Conservation (phyloP, 306 rosid genomes). For the Crotalaria pallida region DNA sequence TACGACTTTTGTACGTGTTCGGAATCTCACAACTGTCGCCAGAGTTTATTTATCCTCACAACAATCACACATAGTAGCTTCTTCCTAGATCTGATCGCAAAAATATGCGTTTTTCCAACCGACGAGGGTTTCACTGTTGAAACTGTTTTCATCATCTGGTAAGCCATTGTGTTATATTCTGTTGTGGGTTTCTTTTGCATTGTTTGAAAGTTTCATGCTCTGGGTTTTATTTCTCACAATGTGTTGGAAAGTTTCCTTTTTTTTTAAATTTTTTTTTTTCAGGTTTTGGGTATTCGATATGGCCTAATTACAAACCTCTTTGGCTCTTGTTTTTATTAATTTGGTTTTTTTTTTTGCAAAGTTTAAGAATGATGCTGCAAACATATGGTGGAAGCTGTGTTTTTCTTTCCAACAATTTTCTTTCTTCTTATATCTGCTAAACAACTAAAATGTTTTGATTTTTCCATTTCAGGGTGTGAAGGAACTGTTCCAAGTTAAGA, state of each 20-base stretch:
- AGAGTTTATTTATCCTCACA: too few species aligned
- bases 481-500: slow-evolving; percentile 34
- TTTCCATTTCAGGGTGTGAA: slow-evolving; percentile 36
- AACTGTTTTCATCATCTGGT: slow-evolving; percentile 21
- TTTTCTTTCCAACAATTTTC: not conserved
- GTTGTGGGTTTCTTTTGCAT: slow-evolving; percentile 7
- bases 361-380: not conserved
- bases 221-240: not conserved
- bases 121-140: not conserved
- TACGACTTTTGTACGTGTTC: too few species aligned
- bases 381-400: not conserved
- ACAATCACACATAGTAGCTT: too few species aligned
- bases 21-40: too few species aligned
- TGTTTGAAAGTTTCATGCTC: slow-evolving; percentile 9
- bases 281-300: not conserved
- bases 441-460: not conserved
- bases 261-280: not conserved
- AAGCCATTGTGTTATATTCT: not conserved
- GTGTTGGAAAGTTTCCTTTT: not conserved
- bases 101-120: slow-evolving; percentile 7
- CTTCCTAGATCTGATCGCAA: slow-evolving; percentile 51
- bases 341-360: not conserved
- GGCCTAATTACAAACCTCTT: not conserved
- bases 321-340: not conserved
- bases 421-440: not conserved